These are phyloP conservation scores for Coniochaeta sp. DNA, from an alignment of 2,329 filamentous ascomycete species.

Conservation along the genomic window DNA sequence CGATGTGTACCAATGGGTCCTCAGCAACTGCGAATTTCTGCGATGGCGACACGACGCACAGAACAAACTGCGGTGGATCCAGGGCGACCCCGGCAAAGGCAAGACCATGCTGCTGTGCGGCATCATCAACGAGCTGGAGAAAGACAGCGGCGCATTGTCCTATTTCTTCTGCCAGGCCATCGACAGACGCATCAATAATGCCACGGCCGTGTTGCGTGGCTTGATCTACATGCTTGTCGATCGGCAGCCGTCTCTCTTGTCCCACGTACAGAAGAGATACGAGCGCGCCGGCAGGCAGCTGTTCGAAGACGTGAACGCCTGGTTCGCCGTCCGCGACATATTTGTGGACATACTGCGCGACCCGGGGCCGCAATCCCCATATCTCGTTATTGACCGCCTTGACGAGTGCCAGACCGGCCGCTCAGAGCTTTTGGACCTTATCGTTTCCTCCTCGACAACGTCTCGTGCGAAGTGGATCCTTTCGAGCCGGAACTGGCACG, in stretches of 20 bases:
- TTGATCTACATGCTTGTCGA: slow-evolving; percentile 20
- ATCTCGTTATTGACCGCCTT: slow-evolving; percentile 37
- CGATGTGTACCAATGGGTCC: slow-evolving; percentile 28
- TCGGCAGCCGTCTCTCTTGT: slow-evolving; percentile 24
- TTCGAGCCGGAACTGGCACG: slow-evolving; percentile 30
- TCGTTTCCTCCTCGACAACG: slow-evolving; percentile 18
- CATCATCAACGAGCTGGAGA: slow-evolving; percentile 23
- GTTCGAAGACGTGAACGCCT: slow-evolving; percentile 32
- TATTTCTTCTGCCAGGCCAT: slow-evolving; percentile 27
- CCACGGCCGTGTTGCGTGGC: slow-evolving; percentile 21
- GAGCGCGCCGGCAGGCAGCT: slow-evolving; percentile 19
- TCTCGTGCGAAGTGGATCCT: slow-evolving; percentile 30
- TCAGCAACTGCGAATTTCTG: slow-evolving; percentile 17
- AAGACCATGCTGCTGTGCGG: slow-evolving; percentile 33
- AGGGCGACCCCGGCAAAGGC: slow-evolving; percentile 29
- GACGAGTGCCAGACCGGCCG: slow-evolving; percentile 32
- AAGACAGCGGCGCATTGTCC: slow-evolving; percentile 2
- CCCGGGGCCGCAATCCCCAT: slow-evolving; percentile 16
- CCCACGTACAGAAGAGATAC: slow-evolving; percentile 24
- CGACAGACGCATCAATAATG: slow-evolving; percentile 16
- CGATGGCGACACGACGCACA: slow-evolving; percentile 14
- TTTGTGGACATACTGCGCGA: slow-evolving; percentile 31
- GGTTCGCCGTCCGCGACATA: slow-evolving; percentile 26
- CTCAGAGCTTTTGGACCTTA: slow-evolving; percentile 25
- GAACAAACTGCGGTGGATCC: slow-evolving; percentile 27